Evolutionary conservation across 2,329 filamentous ascomycete genomes (phyloP), one percentile per base, ranked within the genome.

Genomic region (Aureobasidium melanogenum): DNA sequence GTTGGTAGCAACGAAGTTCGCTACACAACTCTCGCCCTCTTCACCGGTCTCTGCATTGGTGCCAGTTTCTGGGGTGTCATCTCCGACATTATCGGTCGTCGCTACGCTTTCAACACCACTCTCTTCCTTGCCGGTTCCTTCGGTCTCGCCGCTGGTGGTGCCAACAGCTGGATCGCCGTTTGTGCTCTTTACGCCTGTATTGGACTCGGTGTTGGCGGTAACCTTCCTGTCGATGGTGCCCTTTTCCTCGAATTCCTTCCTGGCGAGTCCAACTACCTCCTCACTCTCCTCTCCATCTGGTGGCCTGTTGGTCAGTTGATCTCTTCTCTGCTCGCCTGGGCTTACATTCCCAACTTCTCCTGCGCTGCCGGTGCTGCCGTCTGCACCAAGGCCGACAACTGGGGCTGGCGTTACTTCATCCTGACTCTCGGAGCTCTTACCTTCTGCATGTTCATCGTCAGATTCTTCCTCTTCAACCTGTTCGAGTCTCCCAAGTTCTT

Each of bases 401-500:
- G 76, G 75, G 89, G 89, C 44, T 95, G 90, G 90, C 82, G 91
- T 24, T 85, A 87, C 65, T 84, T 92, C 57, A 77, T 90, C 58
- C 77, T 87, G 56, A 84, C 86, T 1, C 84, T 92, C 22, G 91
- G 90, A 50, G 76, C 87, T 36, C 74, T 84, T 51, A 94, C 89
- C 0, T 84, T 94, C 64, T 72, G 79, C 74, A 91, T 94, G 87
- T 95, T 92, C 69, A 72, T 88, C 54, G 76, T 85, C 63, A 89
- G 91, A 19, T 91, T 91, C 78, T 86, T 91, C 73, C 69, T 91
- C 63, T 95, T 95, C 74, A 84, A 87, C 63, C 81, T 95, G 14
- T 89, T 88, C 70, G 91, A 96, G 71, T 94, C 90, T 6, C 91
- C 91, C 48, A 94, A 94, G 71, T 95, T 86, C 69, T 78, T 95